Conservation (phyloP, 768 basidiomycete species). For the Psilocybe subaeruginosa region DNA sequence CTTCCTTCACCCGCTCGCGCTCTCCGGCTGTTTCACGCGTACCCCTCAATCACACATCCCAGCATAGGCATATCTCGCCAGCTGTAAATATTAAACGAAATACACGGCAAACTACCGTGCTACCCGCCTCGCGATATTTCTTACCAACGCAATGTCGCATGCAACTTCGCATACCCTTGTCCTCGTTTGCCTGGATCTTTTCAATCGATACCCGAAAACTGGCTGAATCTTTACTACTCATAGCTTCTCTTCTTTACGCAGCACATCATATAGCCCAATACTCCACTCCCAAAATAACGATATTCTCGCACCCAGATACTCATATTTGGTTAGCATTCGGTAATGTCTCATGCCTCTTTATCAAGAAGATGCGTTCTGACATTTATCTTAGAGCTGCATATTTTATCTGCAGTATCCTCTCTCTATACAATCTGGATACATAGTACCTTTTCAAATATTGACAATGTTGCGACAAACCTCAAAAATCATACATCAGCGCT, state of each 20-base stretch:
- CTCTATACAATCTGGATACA: conserved; percentile 68
- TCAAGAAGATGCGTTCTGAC: conserved; percentile 2
- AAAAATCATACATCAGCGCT: conserved; percentile 19
- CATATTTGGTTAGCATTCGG: conserved; percentile 56
- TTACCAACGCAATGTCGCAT: conserved; percentile 54
- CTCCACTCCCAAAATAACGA: conserved; percentile 30
- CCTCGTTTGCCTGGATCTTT: conserved; percentile 44
- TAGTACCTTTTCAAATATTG: conserved; percentile 42
- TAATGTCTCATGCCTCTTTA: conserved; percentile 26
- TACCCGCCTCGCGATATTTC: conserved; percentile 29
- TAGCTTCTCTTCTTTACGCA: conserved; percentile 63
- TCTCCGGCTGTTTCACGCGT: conserved; percentile 55
- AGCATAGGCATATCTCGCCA: conserved; percentile 41
- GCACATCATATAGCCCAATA: conserved; percentile 48
- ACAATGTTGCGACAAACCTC: conserved; percentile 13
- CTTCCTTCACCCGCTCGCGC: conserved; percentile 71
- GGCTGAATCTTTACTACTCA: conserved; percentile 65
- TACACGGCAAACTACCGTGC: conserved; percentile 41
- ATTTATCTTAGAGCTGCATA: conserved; percentile 52
- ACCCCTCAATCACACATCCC: conserved; percentile 30
- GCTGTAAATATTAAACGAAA: conserved; percentile 41
- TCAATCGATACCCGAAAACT: conserved; percentile 65
- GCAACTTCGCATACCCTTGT: conserved; percentile 45
- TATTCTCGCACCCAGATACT: conserved; percentile 24
- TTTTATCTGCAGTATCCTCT: conserved; percentile 55